Conservation (phyloP, 2,329 filamentous ascomycete species). For the Fonsecaea monophora region DNA sequence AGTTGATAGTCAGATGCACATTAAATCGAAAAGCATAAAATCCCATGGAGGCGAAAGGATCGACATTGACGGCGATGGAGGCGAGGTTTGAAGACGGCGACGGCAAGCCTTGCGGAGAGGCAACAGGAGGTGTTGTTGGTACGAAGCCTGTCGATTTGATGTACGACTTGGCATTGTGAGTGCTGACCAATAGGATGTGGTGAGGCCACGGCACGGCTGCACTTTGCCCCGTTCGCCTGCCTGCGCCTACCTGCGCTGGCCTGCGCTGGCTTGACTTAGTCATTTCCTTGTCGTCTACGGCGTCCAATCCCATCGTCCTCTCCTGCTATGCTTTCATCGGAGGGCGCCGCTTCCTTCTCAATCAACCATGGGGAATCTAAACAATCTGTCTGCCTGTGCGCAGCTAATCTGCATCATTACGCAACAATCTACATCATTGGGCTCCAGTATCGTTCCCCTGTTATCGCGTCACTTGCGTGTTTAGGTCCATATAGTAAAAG, state of each 20-base stretch:
- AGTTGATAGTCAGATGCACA: conserved; percentile 1
- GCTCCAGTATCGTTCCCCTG: conserved; percentile 8
- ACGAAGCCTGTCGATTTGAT: background rate
- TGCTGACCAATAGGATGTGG: background rate
- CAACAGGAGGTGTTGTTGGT: background rate
- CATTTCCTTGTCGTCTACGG: conserved; percentile 5
- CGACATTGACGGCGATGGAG: background rate
- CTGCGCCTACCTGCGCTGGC: background rate
- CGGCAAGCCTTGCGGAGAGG: background rate
- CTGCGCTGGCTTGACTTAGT: background rate
- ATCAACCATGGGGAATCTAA: conserved; percentile 22
- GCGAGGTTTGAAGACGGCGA: background rate
- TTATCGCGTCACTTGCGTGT: conserved; percentile 12
- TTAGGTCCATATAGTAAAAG: conserved; percentile 33
- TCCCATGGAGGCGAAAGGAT: conserved; percentile 3
- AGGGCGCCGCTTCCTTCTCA: conserved; percentile 31
- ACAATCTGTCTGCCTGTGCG: conserved; percentile 32
- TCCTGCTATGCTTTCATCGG: conserved; percentile 25
- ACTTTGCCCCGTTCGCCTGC: conserved; percentile 20
- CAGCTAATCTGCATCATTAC: conserved; percentile 28
- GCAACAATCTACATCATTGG: conserved; percentile 19
- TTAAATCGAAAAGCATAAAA: conserved; percentile 5
- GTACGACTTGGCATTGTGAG: conserved; percentile 4
- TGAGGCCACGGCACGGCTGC: conserved; percentile 22
- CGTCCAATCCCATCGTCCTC: conserved; percentile 9